These are phyloP conservation scores for Rosellinia necatrix DNA, from an alignment of 2,329 filamentous ascomycete species.

Conservation along the genomic window DNA sequence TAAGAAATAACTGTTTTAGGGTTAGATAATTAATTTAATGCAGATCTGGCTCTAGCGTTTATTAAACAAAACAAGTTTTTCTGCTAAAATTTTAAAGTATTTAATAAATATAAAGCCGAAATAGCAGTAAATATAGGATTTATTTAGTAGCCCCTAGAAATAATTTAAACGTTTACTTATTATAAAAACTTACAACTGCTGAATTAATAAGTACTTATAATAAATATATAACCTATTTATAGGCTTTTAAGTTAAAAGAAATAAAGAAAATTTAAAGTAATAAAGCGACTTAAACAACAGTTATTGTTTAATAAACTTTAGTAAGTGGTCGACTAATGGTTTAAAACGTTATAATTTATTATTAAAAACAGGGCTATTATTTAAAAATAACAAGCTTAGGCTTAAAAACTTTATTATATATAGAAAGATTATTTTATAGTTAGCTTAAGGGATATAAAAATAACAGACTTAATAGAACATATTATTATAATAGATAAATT, in stretches of 20 bases:
- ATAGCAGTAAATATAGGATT: too few species aligned
- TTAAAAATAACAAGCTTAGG: not conserved
- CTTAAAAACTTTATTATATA: not conserved
- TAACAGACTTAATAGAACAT: not conserved
- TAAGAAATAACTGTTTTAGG: too few species aligned
- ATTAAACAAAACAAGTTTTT: slow-evolving; percentile 1
- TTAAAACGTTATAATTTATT: not conserved
- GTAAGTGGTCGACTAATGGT: slow-evolving; percentile 2
- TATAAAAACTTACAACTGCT: too few species aligned
- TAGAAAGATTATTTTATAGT: slow-evolving; percentile 9
- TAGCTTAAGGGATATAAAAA: not conserved
- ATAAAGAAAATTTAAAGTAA: too few species aligned
- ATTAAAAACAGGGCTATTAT: not conserved
- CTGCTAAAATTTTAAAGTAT: not conserved
- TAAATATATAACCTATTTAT: too few species aligned
- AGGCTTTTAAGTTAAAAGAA: too few species aligned
- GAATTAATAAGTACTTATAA: too few species aligned
- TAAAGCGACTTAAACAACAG: too few species aligned
- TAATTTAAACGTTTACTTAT: too few species aligned
- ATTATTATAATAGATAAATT: not conserved
- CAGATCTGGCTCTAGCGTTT: too few species aligned
- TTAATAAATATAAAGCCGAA: too few species aligned
- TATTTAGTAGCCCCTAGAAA: not conserved
- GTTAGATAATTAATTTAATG: not conserved
- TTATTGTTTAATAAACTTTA: too few species aligned